Conservation (phyloP, 352 stramenopile genomes). For the Phytopythium cucurbitacearum region DNA sequence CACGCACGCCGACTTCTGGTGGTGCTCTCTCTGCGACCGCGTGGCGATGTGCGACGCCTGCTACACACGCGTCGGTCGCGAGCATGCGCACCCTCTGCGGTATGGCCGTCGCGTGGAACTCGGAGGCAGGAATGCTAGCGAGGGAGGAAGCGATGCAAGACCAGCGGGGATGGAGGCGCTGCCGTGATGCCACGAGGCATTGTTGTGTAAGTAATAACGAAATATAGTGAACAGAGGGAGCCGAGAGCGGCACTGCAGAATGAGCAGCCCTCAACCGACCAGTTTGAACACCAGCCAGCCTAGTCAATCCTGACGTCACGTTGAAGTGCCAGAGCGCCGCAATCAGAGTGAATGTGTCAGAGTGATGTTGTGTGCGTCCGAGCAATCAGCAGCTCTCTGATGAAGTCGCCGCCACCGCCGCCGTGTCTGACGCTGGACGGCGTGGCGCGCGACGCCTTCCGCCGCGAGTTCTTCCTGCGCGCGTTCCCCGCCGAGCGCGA, state of each 20-base stretch:
- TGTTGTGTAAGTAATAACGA: background rate
- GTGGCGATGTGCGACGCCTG: constrained; percentile 73
- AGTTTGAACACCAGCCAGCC: too few species aligned
- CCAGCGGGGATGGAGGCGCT: too few species aligned
- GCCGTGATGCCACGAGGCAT: too few species aligned
- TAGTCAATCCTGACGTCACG: too few species aligned
- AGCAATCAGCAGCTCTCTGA: background rate
- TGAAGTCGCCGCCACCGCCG: background rate
- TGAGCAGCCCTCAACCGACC: too few species aligned
- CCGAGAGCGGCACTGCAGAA: too few species aligned
- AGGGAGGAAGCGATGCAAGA: too few species aligned
- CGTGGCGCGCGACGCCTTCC: constrained; percentile 50
- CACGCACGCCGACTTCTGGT: constrained; percentile 67
- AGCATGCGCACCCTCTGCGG: constrained; percentile 43
- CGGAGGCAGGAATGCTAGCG: too few species aligned
- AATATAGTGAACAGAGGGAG: background rate
- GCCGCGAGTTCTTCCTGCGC: constrained; percentile 50
- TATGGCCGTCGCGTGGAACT: constrained; percentile 19
- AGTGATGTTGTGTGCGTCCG: background rate
- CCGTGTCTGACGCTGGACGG: constrained; percentile 44
- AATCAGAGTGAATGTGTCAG: too few species aligned
- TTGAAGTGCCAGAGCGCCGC: too few species aligned
- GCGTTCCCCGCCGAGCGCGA: constrained; percentile 53
- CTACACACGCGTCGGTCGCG: constrained; percentile 33
- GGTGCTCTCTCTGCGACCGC: constrained; percentile 43